A percentile compares a stretch with the other conserved stretches of the same genome.
phyloP scores from a whole-genome alignment of 2,329 filamentous ascomycete species.

The Chaetomium globosum region DNA sequence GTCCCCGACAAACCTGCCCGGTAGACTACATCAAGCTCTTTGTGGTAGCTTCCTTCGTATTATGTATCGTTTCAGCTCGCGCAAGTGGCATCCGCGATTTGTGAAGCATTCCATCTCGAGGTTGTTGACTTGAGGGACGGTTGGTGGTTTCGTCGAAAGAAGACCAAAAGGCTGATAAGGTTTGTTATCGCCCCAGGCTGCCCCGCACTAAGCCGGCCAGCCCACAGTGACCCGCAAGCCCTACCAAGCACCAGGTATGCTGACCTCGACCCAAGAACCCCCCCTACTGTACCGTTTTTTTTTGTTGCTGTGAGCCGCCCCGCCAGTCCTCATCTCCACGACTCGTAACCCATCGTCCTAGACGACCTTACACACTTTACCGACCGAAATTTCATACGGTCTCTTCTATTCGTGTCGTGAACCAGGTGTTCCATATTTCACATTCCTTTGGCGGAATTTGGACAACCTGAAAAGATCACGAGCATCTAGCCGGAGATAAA shows the following conservation, averaged over 20 bases:
- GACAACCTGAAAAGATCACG: constrained; percentile 3
- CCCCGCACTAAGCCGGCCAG: constrained; percentile 15
- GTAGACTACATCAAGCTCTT: background rate
- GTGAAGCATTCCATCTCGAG: constrained; percentile 17
- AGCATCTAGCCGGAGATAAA: background rate
- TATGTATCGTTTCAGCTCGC: constrained; percentile 30
- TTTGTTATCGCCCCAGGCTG: constrained; percentile 19
- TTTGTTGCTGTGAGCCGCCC: constrained; percentile 15
- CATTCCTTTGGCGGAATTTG: constrained; percentile 11
- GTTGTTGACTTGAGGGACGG: constrained; percentile 13
- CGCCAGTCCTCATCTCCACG: constrained; percentile 17
- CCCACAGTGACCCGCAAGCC: constrained; percentile 25
- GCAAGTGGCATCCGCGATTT: constrained; percentile 25
- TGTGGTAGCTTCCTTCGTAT: constrained; percentile 11
- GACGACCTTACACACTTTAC: constrained; percentile 2
- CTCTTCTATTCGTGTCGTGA: constrained; percentile 11
- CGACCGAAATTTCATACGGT: constrained; percentile 14
- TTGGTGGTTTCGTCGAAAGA: background rate
- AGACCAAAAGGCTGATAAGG: constrained; percentile 8
- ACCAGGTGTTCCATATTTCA: constrained; percentile 5
- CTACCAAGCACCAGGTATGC: constrained; percentile 4
- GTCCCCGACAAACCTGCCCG: background rate
- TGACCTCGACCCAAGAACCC: constrained; percentile 17
- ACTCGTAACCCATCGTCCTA: constrained; percentile 8
- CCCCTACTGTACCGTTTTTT: constrained; percentile 22